Percentiles rank a stretch among this genome's conserved stretches.
Evolutionary conservation across 202 grass and related monocot species (phyloP).

Genomic region (Digitaria exilis): DNA sequence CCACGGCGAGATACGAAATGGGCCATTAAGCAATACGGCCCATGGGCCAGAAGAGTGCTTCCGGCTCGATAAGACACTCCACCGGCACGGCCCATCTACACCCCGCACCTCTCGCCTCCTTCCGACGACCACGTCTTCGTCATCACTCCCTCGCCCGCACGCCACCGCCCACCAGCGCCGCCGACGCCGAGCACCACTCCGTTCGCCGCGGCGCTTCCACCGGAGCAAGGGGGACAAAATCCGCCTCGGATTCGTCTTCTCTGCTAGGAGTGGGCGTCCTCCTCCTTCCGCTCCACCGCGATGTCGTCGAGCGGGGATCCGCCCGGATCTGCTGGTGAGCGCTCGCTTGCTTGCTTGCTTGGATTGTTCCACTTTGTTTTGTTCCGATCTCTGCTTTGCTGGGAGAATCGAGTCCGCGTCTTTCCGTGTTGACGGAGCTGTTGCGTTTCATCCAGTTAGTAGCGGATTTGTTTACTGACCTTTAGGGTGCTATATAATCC

Average conservation of each 20-base stretch:
- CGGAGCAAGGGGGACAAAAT: background rate
- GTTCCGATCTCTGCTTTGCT: background rate
- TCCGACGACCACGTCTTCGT: no score
- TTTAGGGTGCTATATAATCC: background rate
- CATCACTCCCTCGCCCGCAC: no score
- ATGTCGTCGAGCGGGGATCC: conserved; percentile 49
- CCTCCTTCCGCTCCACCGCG: background rate
- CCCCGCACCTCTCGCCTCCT: no score
- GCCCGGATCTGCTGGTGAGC: conserved; percentile 44
- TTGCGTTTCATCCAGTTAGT: background rate
- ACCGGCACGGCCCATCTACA: no score
- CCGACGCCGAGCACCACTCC: background rate
- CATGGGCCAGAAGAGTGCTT: no score
- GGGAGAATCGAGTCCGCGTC: background rate
- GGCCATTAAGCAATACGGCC: no score
- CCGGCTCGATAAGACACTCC: no score
- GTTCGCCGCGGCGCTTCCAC: background rate
- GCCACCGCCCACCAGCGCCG: background rate
- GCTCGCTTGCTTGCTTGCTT: background rate
- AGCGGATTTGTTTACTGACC: background rate
- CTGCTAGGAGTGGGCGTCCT: background rate
- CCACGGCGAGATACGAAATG: no score
- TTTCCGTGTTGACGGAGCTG: background rate
- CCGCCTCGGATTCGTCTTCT: background rate
- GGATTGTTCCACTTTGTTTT: background rate